These are phyloP conservation scores for Trametes villosa DNA, from an alignment of 768 basidiomycete genomes.

Conservation along the genomic window DNA sequence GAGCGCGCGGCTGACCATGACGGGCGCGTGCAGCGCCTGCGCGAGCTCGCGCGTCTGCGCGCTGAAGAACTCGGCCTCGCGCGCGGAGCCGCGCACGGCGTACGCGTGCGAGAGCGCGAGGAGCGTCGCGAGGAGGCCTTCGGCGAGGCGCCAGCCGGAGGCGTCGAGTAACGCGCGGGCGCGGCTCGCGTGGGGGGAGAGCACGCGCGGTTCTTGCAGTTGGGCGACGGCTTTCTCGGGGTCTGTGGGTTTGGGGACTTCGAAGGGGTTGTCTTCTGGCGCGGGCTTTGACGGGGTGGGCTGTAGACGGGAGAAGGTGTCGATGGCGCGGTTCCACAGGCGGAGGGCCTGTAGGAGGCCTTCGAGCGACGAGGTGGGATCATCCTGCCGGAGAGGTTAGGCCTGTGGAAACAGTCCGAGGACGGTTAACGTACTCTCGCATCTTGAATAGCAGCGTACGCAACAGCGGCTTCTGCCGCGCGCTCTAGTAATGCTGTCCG, in stretches of 20 bases:
- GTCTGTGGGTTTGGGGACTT: constrained; percentile 41
- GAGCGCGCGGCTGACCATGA: constrained; percentile 66
- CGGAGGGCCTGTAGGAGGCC: constrained; percentile 72
- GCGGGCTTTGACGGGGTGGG: constrained; percentile 37
- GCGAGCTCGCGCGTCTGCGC: constrained; percentile 80
- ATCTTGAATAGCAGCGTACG: constrained; percentile 70
- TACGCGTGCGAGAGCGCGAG: constrained; percentile 71
- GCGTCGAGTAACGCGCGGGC: constrained; percentile 50
- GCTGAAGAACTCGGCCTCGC: constrained; percentile 85
- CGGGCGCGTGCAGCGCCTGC: constrained; percentile 64
- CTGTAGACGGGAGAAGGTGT: constrained; percentile 64
- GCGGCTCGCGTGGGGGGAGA: constrained; percentile 21
- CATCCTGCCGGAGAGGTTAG: constrained; percentile 51
- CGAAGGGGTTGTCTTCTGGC: constrained; percentile 60
- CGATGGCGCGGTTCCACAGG: constrained; percentile 80
- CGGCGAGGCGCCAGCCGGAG: constrained; percentile 76
- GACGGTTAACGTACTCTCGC: constrained; percentile 52
- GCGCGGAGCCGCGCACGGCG: constrained; percentile 73
- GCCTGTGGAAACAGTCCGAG: not conserved
- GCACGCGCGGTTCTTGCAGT: constrained; percentile 4
- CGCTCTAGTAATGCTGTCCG: constrained; percentile 66
- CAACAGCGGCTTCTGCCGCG: constrained; percentile 71
- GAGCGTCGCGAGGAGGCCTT: constrained; percentile 68
- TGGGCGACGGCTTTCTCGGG: constrained; percentile 7
- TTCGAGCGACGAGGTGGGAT: constrained; percentile 58